Evolutionary conservation across 228 moss, liverwort and hornwort genomes (phyloP).

Genomic region (Sphagnum magellanicum): DNA sequence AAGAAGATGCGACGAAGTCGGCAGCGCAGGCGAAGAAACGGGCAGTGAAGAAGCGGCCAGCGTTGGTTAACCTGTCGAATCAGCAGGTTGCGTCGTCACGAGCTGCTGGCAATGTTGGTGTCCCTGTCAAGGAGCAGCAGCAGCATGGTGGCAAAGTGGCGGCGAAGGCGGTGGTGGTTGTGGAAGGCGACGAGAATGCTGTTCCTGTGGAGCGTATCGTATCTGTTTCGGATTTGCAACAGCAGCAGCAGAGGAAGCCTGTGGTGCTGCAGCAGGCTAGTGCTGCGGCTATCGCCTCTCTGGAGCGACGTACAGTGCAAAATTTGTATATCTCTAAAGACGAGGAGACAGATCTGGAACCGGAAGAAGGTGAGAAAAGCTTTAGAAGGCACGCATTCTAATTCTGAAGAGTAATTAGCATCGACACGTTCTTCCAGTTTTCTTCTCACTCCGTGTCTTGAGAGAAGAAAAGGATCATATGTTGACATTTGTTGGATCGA

Average conservation of each 20-base stretch:
- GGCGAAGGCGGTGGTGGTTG: background rate
- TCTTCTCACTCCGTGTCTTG: too few relatives aligned
- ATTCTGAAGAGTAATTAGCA: too few relatives aligned
- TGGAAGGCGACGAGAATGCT: conserved; percentile 54
- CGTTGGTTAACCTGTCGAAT: conserved; percentile 39
- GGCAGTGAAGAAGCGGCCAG: conserved; percentile 36
- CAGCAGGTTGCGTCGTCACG: conserved; percentile 12
- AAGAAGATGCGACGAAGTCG: conserved; percentile 18
- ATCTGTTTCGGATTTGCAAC: conserved; percentile 15
- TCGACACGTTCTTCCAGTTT: too few relatives aligned
- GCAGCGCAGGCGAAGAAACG: conserved; percentile 35
- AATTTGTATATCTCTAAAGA: conserved; percentile 73
- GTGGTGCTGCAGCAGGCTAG: conserved; percentile 10
- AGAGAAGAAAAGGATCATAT: too few relatives aligned
- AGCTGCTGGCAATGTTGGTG: conserved; percentile 2
- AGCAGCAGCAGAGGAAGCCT: background rate
- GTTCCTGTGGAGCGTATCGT: conserved; percentile 5
- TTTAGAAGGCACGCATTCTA: too few relatives aligned
- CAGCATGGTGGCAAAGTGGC: background rate
- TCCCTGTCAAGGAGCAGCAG: background rate
- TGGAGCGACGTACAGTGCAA: conserved; percentile 66
- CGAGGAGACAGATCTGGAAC: conserved; percentile 11
- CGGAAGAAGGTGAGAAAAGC: too few relatives aligned
- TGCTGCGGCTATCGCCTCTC: conserved; percentile 72
- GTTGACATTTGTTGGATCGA: too few relatives aligned